Conservation (phyloP, 208 protist species). For the Crithidia fasciculata region DNA sequence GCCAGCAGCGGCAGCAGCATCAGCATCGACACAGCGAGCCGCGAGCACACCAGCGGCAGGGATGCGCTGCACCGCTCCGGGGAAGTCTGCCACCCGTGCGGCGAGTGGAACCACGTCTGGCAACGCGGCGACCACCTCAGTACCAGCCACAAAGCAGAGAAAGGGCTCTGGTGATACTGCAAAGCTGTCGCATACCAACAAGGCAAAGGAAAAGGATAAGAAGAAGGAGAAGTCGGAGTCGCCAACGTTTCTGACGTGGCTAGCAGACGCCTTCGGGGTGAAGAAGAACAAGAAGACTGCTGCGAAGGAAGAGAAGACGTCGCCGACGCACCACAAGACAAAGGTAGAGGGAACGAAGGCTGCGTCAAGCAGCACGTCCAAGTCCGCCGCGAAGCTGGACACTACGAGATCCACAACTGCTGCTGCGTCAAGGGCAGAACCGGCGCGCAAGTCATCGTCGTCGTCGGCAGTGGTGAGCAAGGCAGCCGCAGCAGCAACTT, state of each 20-base stretch:
- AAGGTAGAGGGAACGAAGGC: neutral
- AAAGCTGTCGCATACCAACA: too few relatives aligned
- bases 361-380: neutral
- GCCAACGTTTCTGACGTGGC: conserved; percentile 11
- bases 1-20: neutral
- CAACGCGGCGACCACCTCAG: neutral
- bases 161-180: neutral
- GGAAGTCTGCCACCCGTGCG: neutral
- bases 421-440: neutral
- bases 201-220: neutral
- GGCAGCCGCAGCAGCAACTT: neutral
- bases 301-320: neutral
- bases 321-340: neutral
- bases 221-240: neutral
- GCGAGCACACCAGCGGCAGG: too few relatives aligned
- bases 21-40: neutral
- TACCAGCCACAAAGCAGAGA: neutral
- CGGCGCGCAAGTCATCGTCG: neutral
- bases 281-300: conserved; percentile 11
- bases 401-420: too few relatives aligned
- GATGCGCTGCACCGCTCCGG: neutral
- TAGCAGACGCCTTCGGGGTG: conserved; percentile 5
- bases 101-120: neutral
- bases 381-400: conserved; percentile 4
- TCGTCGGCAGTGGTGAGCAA: neutral